These are phyloP conservation scores for Aspergillus phoenicis DNA, from an alignment of 2,329 filamentous ascomycete species.

Conservation along the genomic window DNA sequence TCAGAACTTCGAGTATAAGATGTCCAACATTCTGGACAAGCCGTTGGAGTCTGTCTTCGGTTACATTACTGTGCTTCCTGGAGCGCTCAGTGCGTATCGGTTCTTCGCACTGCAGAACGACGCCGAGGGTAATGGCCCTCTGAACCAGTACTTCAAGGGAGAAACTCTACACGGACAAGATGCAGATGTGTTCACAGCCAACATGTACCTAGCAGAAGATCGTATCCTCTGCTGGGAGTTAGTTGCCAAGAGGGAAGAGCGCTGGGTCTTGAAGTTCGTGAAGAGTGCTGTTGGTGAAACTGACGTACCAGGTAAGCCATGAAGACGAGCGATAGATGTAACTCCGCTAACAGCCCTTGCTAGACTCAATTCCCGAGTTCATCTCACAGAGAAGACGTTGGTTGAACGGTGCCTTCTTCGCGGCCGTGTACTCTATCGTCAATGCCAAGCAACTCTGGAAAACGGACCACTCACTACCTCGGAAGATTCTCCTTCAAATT, in stretches of 20 bases:
- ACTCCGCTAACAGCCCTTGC: neutral
- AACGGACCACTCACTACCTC: conserved; percentile 85
- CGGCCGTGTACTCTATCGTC: conserved; percentile 93
- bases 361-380: conserved; percentile 91
- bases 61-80: conserved; percentile 95
- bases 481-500: conserved; percentile 89
- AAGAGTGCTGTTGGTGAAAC: conserved; percentile 96
- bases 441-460: conserved; percentile 92
- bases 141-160: conserved; percentile 99
- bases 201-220: conserved; percentile 99
- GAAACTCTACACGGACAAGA: conserved; percentile 95
- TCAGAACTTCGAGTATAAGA: conserved; percentile 99
- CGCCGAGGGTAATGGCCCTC: conserved; percentile 87
- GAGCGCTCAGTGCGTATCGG: conserved; percentile 90
- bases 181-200: conserved; percentile 95
- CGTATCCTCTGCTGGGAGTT: conserved; percentile 98
- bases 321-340: too few species aligned
- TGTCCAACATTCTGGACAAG: conserved; percentile 99
- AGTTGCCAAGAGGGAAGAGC: conserved; percentile 89
- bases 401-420: conserved; percentile 99
- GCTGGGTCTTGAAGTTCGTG: conserved; percentile 98
- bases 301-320: conserved; percentile 78
- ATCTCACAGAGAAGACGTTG: conserved; percentile 94
- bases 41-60: conserved; percentile 96
- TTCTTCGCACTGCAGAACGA: conserved; percentile 97